Conservation (phyloP, 2,329 filamentous ascomycete species). For the Tolypocladium inflatum region DNA sequence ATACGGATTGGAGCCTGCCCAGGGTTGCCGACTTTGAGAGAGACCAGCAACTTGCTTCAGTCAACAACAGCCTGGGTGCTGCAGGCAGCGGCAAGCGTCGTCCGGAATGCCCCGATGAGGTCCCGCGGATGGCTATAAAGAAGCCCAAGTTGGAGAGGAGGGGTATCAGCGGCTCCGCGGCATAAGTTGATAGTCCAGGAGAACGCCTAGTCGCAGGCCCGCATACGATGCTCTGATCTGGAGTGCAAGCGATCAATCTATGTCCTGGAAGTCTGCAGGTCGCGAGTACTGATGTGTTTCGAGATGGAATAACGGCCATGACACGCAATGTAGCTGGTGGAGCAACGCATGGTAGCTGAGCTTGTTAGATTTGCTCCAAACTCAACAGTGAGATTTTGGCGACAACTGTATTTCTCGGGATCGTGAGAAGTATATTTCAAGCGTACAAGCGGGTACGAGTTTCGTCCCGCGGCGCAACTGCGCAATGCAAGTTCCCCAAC, state of each 20-base stretch:
- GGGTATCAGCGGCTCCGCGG: background rate
- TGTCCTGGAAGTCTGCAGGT: background rate
- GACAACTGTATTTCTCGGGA: background rate
- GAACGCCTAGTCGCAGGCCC: background rate
- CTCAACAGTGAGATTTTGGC: background rate
- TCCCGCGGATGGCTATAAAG: conserved; percentile 2
- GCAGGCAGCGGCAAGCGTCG: background rate
- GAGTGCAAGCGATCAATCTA: background rate
- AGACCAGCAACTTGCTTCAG: conserved; percentile 1
- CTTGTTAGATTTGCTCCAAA: background rate
- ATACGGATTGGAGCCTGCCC: conserved; percentile 9
- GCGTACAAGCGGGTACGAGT: conserved; percentile 1
- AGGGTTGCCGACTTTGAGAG: conserved; percentile 16
- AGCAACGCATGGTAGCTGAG: background rate
- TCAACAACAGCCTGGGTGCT: background rate
- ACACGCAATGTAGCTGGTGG: background rate
- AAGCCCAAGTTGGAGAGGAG: background rate
- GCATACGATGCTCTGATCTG: background rate
- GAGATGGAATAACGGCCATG: too few species aligned
- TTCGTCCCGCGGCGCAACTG: conserved; percentile 4
- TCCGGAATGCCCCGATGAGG: background rate
- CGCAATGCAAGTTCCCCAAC: conserved; percentile 14
- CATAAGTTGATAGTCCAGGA: background rate
- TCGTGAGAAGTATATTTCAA: background rate
- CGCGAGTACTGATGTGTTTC: background rate